Percentiles rank a stretch among this genome's conserved stretches.
Evolutionary conservation across 176 grass and related monocot species (phyloP).

Genomic region (Bonia amplexicaulis): DNA sequence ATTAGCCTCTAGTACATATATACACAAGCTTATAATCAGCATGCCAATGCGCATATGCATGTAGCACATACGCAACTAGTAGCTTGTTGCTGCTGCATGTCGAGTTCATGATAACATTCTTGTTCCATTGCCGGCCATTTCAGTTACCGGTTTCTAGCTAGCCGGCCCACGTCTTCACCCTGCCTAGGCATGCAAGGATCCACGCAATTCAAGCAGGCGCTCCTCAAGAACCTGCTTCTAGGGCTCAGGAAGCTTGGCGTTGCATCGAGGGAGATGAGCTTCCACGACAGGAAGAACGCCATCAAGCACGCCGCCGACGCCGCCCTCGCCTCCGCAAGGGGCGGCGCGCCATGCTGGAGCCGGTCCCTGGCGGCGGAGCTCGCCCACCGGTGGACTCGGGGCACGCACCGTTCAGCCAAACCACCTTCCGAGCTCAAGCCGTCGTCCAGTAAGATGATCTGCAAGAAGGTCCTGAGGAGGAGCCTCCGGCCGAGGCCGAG

Average conservation of each 20-base stretch:
- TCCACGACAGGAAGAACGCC: constrained; percentile 43
- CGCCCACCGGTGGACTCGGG: neutral
- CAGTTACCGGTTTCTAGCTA: neutral
- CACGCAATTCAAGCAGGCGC: constrained; percentile 39
- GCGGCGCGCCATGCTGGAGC: constrained; percentile 43
- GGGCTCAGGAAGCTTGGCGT: constrained; percentile 33
- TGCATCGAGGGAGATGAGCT: constrained; percentile 34
- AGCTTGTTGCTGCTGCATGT: neutral
- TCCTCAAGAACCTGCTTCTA: constrained; percentile 52
- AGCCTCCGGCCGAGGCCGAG: constrained; percentile 16
- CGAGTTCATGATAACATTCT: neutral
- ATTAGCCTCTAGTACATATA: neutral
- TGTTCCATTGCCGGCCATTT: neutral
- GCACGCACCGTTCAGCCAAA: neutral
- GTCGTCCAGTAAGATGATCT: neutral
- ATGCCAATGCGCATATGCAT: neutral
- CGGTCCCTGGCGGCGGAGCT: constrained; percentile 39
- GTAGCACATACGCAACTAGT: too few species aligned
- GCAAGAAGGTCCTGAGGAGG: constrained; percentile 31
- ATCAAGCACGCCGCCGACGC: constrained; percentile 55
- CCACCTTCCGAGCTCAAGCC: neutral
- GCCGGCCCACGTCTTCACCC: neutral
- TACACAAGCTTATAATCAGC: neutral
- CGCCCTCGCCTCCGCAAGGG: constrained; percentile 43
- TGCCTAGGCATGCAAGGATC: constrained; percentile 37